A percentile compares a stretch with the other conserved stretches of the same genome.
These are phyloP conservation scores for Lichina pygmaea DNA, from an alignment of 495 filamentous ascomycete genomes.

Conservation along the genomic window DNA sequence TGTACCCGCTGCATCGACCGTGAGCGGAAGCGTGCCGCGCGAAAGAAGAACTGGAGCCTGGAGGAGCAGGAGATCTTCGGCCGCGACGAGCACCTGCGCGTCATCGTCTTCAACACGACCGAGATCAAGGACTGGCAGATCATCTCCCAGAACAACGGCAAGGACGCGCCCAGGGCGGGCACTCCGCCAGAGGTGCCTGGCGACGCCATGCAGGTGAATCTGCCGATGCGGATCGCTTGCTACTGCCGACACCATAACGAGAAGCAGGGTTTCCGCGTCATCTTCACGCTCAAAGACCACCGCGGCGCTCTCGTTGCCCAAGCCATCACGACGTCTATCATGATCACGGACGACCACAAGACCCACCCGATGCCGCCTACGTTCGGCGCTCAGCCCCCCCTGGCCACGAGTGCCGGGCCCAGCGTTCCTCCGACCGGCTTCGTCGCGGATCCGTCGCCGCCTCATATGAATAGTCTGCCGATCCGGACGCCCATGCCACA, in stretches of 20 bases:
- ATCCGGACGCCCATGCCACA: not conserved
- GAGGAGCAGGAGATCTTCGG: constrained; percentile 67
- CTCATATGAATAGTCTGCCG: not conserved
- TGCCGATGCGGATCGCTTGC: constrained; percentile 89
- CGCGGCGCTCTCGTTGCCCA: constrained; percentile 50
- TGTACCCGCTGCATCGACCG: constrained; percentile 60
- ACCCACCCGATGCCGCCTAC: constrained; percentile 28
- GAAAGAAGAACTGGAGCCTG: constrained; percentile 71
- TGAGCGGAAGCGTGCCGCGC: constrained; percentile 61
- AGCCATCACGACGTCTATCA: constrained; percentile 58
- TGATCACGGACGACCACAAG: constrained; percentile 96
- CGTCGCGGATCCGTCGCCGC: not conserved
- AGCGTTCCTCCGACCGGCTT: not conserved
- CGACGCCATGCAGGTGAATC: constrained; percentile 44
- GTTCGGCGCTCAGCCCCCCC: constrained; percentile 13
- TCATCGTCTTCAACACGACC: constrained; percentile 82
- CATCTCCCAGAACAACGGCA: constrained; percentile 12
- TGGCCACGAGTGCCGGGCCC: not conserved
- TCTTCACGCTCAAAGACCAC: constrained; percentile 75
- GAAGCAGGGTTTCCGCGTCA: constrained; percentile 73
- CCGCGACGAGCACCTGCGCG: constrained; percentile 46
- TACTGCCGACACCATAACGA: constrained; percentile 88
- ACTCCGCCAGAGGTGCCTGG: constrained; percentile 17
- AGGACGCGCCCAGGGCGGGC: not conserved
- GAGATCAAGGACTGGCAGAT: constrained; percentile 70